Conservation (phyloP, 805 yeast species). For the Ogataea philodendri region DNA sequence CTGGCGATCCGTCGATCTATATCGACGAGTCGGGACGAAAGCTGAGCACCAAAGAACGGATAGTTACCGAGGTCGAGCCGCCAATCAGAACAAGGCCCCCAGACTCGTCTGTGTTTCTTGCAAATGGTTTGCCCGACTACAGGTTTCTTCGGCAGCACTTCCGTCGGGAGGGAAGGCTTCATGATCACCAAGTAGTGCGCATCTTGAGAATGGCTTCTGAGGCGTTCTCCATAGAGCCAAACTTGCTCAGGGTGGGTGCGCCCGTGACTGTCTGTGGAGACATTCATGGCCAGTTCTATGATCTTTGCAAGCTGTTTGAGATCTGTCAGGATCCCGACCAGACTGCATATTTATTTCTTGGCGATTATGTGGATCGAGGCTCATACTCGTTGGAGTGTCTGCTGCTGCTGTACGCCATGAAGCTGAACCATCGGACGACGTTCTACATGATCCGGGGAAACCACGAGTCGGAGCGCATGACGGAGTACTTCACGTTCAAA, state of each 20-base stretch:
- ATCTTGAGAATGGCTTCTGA: conserved; percentile 65
- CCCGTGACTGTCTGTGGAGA: conserved; percentile 97
- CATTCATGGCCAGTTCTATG: conserved; percentile 92
- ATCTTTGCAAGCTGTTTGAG: conserved; percentile 83
- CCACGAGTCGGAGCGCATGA: conserved; percentile 90
- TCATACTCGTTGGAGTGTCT: conserved; percentile 85
- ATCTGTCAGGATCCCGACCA: conserved; percentile 83
- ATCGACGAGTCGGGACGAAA: conserved; percentile 58
- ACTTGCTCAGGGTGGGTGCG: conserved; percentile 73
- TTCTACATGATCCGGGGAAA: conserved; percentile 88
- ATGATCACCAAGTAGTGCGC: conserved; percentile 63
- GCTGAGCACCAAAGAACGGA: conserved; percentile 55
- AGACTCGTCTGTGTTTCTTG: conserved; percentile 63
- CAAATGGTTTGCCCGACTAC: conserved; percentile 66
- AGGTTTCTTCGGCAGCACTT: conserved; percentile 74
- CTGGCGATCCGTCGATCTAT: conserved; percentile 41
- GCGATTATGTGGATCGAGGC: conserved; percentile 96
- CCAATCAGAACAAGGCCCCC: conserved; percentile 45
- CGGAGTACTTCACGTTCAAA: conserved; percentile 91
- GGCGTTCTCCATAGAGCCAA: conserved; percentile 68
- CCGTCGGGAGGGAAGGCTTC: conserved; percentile 73
- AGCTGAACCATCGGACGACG: conserved; percentile 68
- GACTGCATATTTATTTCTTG: conserved; percentile 80
- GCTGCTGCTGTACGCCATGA: conserved; percentile 72
- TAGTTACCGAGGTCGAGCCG: conserved; percentile 31